Evolutionary conservation across 768 basidiomycete species (phyloP).

Genomic region (Hericium erinaceus): DNA sequence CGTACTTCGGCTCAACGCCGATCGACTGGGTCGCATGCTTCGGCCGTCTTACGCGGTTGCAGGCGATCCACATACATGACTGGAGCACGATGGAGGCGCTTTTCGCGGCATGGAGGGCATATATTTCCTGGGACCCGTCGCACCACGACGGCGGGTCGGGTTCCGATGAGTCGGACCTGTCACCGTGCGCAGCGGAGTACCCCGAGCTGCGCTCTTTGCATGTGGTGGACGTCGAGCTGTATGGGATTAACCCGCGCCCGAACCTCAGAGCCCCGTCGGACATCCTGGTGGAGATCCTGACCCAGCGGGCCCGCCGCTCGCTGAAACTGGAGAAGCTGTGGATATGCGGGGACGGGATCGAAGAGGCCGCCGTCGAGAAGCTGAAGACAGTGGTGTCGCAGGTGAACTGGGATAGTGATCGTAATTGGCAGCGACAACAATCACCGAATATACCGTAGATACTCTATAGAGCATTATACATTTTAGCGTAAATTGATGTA

Average conservation of each 20-base stretch:
- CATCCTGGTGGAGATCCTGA: too few relatives aligned
- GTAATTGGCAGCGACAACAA: too few relatives aligned
- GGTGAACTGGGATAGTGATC: too few relatives aligned
- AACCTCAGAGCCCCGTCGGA: too few relatives aligned
- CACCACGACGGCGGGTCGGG: not conserved
- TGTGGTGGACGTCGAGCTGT: not conserved
- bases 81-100: not conserved
- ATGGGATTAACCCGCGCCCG: too few relatives aligned
- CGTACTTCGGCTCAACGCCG: not conserved
- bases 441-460: not conserved
- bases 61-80: not conserved
- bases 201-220: not conserved
- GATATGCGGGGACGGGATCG: too few relatives aligned
- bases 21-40: not conserved
- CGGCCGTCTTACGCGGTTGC: not conserved
- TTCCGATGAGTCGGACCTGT: not conserved
- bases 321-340: too few relatives aligned
- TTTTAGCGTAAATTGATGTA: too few relatives aligned
- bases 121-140: not conserved
- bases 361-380: too few relatives aligned
- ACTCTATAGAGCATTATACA: too few relatives aligned
- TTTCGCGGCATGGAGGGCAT: not conserved
- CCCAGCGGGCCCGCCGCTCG: too few relatives aligned
- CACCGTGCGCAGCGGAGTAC: not conserved
- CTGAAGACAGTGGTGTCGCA: too few relatives aligned